Conservation (phyloP, 805 yeast species). For the Huiozyma sinensis region DNA sequence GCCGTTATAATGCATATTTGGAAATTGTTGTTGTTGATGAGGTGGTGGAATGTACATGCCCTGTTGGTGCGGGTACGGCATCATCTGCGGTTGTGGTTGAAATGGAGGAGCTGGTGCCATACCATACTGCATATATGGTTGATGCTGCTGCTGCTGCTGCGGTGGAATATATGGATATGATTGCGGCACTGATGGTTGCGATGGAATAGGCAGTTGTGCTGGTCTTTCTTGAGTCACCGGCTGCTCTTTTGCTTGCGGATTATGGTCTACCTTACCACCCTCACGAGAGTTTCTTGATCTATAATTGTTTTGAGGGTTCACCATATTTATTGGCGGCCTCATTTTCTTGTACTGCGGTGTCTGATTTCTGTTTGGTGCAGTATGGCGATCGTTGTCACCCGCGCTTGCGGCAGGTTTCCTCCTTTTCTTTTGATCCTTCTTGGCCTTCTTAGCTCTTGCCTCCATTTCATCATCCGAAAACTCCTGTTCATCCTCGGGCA, state of each 20-base stretch:
- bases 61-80: not conserved
- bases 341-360: slow-evolving; percentile 7
- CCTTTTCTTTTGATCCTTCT: slow-evolving; percentile 48
- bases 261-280: not conserved
- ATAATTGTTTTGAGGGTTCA: slow-evolving; percentile 2
- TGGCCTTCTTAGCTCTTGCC: slow-evolving; percentile 51
- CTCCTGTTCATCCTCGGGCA: slow-evolving; percentile 88
- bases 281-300: slow-evolving; percentile 6
- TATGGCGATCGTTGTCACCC: slow-evolving; percentile 6
- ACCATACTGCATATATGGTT: not conserved
- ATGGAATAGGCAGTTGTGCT: slow-evolving; percentile 1
- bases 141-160: slow-evolving; percentile 8
- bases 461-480: slow-evolving; percentile 92
- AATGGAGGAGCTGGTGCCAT: not conserved
- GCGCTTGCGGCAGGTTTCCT: slow-evolving; percentile 21
- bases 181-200: slow-evolving; percentile 1
- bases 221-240: not conserved
- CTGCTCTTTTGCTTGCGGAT: not conserved
- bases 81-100: slow-evolving; percentile 1
- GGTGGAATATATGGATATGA: slow-evolving; percentile 7
- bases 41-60: slow-evolving; percentile 4
- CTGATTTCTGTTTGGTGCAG: slow-evolving; percentile 2
- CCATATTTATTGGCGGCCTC: slow-evolving; percentile 11
- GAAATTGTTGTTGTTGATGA: slow-evolving; percentile 8
- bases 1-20: not conserved